Evolutionary conservation across 495 filamentous ascomycete species (phyloP), one percentile per base, ranked within the genome.

Genomic region (Hypoxylon subgilvum): DNA sequence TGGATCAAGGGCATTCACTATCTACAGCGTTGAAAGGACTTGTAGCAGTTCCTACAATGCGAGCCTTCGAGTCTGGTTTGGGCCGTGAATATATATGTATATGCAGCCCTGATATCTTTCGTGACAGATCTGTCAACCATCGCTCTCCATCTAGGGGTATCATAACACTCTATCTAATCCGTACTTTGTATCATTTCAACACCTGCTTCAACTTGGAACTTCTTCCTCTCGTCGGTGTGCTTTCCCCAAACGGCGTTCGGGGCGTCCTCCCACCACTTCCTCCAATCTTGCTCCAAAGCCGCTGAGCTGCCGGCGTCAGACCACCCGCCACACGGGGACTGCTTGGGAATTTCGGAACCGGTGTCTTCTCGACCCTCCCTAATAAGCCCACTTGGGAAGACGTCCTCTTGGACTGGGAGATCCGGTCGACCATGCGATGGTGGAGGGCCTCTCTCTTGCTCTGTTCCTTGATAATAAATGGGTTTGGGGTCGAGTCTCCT

Each of bases 391-490:
- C 61, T 55, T 74, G 73, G 4, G 75, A 69, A 13, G 74, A 76
- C 4, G 68, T 71, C 16, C 89, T 80, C 66, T 90, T 92, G 9
- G 79, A 85, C 70, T 87, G 86, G 1, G 86, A 86, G 0, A 89
- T 88, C 41, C 84, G 82, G 51, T 97, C 94, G 4, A 98, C 95
- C 86, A 98, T 91, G 13, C 87, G 84, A 67, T 93, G 85, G 72
- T 95, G 94, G 9, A 97, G 76, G 46, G 84, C 84, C 72, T 98
- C 94, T 9, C 95, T 79, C 67, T 82, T 86, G 52, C 90, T 85
- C 28, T 86, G 84, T 62, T 91, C 84, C 27, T 82, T 74, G 40
- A 98, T 85, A 34, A 86, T 82, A 69, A 98, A 98, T 1, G 92
- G 92, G 50, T 92, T 92, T 0, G 85, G 84, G 0, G 84, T 84